phyloP scores from a whole-genome alignment of 2,329 filamentous ascomycete genomes.

The Emmonsiellopsis sp. region DNA sequence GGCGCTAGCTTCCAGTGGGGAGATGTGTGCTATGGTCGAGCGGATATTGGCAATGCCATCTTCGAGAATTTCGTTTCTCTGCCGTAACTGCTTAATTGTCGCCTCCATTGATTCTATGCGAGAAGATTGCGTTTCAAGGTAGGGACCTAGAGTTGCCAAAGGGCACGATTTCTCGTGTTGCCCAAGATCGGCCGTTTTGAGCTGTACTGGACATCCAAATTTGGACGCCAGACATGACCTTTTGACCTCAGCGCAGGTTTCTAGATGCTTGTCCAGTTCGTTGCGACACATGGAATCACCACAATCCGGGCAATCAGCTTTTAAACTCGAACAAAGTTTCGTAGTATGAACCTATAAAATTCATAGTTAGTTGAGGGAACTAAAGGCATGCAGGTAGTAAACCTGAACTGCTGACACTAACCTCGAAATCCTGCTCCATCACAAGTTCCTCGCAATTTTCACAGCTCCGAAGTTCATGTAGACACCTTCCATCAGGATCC shows the following conservation, averaged over 20 bases:
- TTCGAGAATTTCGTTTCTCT: constrained; percentile 40
- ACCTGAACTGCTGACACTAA: constrained; percentile 14
- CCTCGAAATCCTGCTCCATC: constrained; percentile 47
- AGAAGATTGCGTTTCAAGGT: constrained; percentile 35
- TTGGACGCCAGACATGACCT: constrained; percentile 30
- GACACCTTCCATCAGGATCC: constrained; percentile 39
- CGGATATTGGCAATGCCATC: constrained; percentile 36
- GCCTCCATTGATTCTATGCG: constrained; percentile 36
- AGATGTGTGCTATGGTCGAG: constrained; percentile 25
- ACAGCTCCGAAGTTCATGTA: constrained; percentile 46
- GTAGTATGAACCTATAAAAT: constrained; percentile 25
- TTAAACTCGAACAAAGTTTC: constrained; percentile 28
- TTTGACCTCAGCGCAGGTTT: constrained; percentile 28
- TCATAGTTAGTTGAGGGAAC: not conserved
- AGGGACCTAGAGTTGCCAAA: constrained; percentile 39
- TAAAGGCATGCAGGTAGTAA: not conserved
- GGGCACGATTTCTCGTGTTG: constrained; percentile 43
- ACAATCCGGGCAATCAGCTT: constrained; percentile 30
- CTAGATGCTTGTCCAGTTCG: constrained; percentile 27
- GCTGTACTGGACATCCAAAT: constrained; percentile 35
- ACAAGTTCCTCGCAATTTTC: constrained; percentile 44
- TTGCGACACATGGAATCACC: constrained; percentile 23
- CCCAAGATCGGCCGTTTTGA: constrained; percentile 28
- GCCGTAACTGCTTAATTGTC: constrained; percentile 35
- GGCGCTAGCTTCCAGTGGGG: constrained; percentile 8